Conservation (phyloP, 345 rosid genomes). For the Salix koriyanagi region DNA sequence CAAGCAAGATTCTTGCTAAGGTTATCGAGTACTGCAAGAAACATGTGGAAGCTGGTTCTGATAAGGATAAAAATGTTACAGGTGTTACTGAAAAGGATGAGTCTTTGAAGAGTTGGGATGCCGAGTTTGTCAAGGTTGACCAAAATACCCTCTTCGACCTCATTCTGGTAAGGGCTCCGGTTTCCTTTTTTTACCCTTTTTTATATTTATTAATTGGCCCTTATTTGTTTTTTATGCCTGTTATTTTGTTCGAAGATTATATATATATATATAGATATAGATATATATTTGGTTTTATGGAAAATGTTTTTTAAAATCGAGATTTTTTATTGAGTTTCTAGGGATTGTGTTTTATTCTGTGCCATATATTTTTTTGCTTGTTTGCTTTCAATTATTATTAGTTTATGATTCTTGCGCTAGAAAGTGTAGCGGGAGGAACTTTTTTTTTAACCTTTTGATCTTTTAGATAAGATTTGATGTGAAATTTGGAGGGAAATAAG, state of each 20-base stretch:
- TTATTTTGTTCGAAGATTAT: not conserved
- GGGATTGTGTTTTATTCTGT: not conserved
- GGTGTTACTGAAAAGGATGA: constrained; percentile 25
- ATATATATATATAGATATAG: too few species aligned
- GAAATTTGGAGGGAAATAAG: not conserved
- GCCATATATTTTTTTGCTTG: not conserved
- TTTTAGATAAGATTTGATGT: too few species aligned
- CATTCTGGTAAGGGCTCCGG: constrained; percentile 28
- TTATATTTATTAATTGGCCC: not conserved
- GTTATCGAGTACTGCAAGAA: constrained; percentile 77
- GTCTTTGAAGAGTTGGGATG: constrained; percentile 47
- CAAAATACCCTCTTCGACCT: constrained; percentile 47
- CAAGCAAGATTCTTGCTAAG: constrained; percentile 67
- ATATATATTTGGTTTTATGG: not conserved
- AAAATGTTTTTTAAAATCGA: not conserved
- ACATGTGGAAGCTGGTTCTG: constrained; percentile 49
- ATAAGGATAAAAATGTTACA: constrained; percentile 17
- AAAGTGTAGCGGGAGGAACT: not conserved
- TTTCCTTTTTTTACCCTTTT: too few species aligned
- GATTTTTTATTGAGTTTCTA: not conserved
- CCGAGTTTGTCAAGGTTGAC: constrained; percentile 53
- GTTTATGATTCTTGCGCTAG: not conserved
- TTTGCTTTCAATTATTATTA: not conserved
- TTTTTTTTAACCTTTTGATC: not conserved
- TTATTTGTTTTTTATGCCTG: not conserved